Conservation (phyloP, 2,329 filamentous ascomycete species). For the Fusarium nodosum region DNA sequence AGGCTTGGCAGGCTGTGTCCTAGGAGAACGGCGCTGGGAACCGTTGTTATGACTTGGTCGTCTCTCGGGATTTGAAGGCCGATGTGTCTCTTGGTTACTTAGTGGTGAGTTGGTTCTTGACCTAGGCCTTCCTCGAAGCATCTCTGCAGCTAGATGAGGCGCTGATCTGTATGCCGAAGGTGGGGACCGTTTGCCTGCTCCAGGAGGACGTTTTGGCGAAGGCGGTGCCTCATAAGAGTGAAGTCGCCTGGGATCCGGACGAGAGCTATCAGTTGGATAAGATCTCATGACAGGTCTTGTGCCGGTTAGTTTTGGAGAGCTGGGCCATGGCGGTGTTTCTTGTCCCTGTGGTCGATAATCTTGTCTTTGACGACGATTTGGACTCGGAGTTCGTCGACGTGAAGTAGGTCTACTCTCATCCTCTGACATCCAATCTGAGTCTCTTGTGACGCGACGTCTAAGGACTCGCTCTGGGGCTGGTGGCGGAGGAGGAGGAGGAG, state of each 20-base stretch:
- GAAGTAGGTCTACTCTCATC: slow-evolving; percentile 42
- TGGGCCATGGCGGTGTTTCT: slow-evolving; percentile 11
- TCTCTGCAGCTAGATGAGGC: slow-evolving; percentile 19
- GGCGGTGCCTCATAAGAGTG: slow-evolving; percentile 38
- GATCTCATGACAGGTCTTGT: slow-evolving; percentile 30
- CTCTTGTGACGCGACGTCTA: slow-evolving; percentile 38
- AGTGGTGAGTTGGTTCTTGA: slow-evolving; percentile 32
- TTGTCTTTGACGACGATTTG: slow-evolving; percentile 17
- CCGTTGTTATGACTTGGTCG: neutral
- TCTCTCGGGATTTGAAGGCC: neutral
- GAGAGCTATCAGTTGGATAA: slow-evolving; percentile 35
- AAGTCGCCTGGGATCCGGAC: slow-evolving; percentile 28
- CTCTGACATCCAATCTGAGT: slow-evolving; percentile 44
- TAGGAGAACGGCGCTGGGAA: slow-evolving; percentile 4
- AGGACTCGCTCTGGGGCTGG: slow-evolving; percentile 10
- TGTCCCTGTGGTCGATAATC: slow-evolving; percentile 7
- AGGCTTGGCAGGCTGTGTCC: neutral
- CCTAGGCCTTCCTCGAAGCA: slow-evolving; percentile 23
- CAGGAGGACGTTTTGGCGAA: slow-evolving; percentile 16
- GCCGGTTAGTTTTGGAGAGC: slow-evolving; percentile 1
- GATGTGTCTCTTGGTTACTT: neutral
- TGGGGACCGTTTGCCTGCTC: slow-evolving; percentile 18
- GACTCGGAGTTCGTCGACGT: slow-evolving; percentile 24
- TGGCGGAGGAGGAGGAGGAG: slow-evolving; percentile 9
- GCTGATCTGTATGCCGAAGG: slow-evolving; percentile 30